Conservation (phyloP, 164 flowering plant genomes). For the Buxus sempervirens region DNA sequence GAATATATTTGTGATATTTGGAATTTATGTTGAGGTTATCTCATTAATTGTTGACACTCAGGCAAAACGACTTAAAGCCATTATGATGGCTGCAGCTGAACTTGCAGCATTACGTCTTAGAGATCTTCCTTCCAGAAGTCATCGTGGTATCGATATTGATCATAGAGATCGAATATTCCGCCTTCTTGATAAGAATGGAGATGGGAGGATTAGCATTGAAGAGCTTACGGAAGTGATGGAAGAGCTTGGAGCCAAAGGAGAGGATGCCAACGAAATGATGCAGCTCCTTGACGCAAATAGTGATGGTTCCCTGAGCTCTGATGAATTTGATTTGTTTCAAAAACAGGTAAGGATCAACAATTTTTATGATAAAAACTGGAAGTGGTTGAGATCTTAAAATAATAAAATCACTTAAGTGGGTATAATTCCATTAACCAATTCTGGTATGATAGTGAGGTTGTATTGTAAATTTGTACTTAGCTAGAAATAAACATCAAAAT, state of each 20-base stretch:
- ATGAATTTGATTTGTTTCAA: conserved; percentile 83
- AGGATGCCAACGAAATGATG: conserved; percentile 94
- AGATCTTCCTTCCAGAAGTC: conserved; percentile 61
- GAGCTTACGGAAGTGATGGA: conserved; percentile 94
- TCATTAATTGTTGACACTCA: conserved; percentile 22
- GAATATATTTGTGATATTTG: neutral
- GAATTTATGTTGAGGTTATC: neutral
- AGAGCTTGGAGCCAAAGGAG: conserved; percentile 90
- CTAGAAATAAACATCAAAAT: neutral
- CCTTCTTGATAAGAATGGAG: conserved; percentile 95
- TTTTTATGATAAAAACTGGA: neutral
- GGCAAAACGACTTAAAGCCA: conserved; percentile 88
- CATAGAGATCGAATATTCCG: conserved; percentile 60
- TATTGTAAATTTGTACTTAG: neutral
- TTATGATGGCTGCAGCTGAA: conserved; percentile 94
- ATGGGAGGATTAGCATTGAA: conserved; percentile 91
- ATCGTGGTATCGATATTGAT: conserved; percentile 37
- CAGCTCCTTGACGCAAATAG: conserved; percentile 84
- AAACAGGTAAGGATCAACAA: conserved; percentile 47
- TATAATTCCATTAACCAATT: conserved; percentile 1
- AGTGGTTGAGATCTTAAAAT: neutral
- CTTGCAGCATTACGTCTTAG: conserved; percentile 78
- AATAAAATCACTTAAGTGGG: neutral
- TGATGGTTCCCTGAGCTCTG: conserved; percentile 93
- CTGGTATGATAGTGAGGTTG: neutral